Base-by-base conservation (phyloP, 768 basidiomycete species). In the Lanmaoa rubissima region DNA sequence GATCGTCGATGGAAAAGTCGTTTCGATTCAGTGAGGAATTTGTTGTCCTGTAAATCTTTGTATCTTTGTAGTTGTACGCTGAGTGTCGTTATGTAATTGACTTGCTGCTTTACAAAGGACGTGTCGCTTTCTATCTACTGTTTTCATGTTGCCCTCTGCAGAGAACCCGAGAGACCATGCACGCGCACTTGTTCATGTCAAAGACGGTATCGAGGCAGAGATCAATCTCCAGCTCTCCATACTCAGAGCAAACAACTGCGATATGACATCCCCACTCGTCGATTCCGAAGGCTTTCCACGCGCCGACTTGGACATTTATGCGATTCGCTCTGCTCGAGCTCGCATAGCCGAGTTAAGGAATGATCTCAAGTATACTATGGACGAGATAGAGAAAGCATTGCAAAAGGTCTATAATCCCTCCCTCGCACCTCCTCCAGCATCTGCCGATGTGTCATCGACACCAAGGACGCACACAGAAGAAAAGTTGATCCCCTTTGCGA, bases 281-380 rank as follows among this genome's bases (percentile, higher is more conserved):
- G 94, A 97, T 67, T 60, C 76, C 1, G 90, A 97, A 51, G 96
- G 96, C 8, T 98, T 92, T 71, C 95, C 95, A 1, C 81, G 93
- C 14, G 84, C 83, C 14, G 89, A 96, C 73, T 81, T 98, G 59
- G 91, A 95, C 61, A 78, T 96, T 17, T 91, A 84, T 67, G 85
- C 87, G 12, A 86, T 95, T 19, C 79, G 92, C 24, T 75, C 76
- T 47, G 90, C 92, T 13, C 81, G 93, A 51, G 80, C 86, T 32
- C 79, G 88, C 48, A 83, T 95, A n/a, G 85, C 90, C 50, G 83
- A 90, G 68, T 75, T 94, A 48, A 78, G 85, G 55, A 97, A 94
- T 64, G 95, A 98, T 67, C 76, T 88, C 57, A 78, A 75, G 17
- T 77, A 69, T 34, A 73, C 90, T 11, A 87, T 84, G 75, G 79